Conservation (phyloP, 257 asterid species). For the Solanum peruvianum region DNA sequence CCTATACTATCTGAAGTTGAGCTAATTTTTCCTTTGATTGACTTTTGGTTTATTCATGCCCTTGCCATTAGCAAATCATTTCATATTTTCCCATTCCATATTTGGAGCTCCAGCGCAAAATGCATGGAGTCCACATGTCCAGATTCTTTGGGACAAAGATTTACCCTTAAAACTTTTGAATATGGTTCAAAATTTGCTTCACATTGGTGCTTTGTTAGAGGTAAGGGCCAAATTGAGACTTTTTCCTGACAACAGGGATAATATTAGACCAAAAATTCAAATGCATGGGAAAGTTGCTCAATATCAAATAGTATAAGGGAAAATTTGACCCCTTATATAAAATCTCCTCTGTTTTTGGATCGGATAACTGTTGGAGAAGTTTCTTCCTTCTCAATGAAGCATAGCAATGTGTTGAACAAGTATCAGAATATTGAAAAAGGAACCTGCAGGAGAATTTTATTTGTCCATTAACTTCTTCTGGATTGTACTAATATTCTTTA, state of each 20-base stretch:
- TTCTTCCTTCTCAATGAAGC: neutral
- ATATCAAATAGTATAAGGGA: neutral
- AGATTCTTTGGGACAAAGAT: neutral
- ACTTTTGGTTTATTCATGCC: neutral
- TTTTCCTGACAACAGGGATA: neutral
- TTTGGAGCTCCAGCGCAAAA: neutral
- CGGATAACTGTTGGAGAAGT: neutral
- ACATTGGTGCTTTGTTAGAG: neutral
- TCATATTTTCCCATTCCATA: neutral
- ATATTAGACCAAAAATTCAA: neutral
- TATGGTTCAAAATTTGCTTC: neutral
- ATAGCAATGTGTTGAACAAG: neutral
- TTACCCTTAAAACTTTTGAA: neutral
- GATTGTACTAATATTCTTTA: neutral
- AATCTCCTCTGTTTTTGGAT: neutral
- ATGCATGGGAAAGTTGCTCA: neutral
- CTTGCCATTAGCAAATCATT: neutral
- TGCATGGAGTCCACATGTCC: neutral
- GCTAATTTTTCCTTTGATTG: neutral
- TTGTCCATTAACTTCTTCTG: neutral
- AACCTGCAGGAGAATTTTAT: neutral
- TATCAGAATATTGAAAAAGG: neutral
- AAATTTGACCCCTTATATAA: neutral
- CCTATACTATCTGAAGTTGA: neutral
- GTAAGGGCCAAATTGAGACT: neutral